Conservation (phyloP, 2,329 filamentous ascomycete genomes). For the Colletotrichum sp. region DNA sequence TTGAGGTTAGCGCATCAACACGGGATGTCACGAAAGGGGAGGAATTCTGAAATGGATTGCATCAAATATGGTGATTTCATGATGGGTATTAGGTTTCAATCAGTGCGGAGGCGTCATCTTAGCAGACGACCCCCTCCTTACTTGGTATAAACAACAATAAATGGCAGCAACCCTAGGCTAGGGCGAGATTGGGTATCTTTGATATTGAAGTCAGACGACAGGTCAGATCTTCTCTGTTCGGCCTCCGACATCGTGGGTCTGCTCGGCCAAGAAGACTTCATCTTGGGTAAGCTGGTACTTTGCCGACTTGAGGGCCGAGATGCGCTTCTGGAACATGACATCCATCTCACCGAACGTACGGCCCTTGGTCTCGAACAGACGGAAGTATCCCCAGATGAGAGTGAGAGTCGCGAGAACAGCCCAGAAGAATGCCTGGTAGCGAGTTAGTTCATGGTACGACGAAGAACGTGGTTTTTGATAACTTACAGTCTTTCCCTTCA, state of each 20-base stretch:
- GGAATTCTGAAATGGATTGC: neutral
- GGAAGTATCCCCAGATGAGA: constrained; percentile 46
- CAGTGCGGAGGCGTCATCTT: neutral
- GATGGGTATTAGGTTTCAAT: constrained; percentile 6
- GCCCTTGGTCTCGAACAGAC: constrained; percentile 49
- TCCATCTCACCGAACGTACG: constrained; percentile 52
- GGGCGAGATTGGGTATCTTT: neutral
- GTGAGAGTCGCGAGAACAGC: constrained; percentile 39
- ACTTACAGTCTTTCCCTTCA: constrained; percentile 41
- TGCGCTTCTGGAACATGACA: constrained; percentile 42
- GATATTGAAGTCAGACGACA: neutral
- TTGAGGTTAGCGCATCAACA: neutral
- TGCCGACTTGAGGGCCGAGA: constrained; percentile 43
- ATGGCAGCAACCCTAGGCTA: neutral
- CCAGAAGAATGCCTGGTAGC: constrained; percentile 46
- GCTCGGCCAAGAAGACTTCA: constrained; percentile 28
- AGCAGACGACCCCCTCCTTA: neutral
- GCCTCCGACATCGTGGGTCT: neutral
- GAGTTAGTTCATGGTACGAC: constrained; percentile 3
- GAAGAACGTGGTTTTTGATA: neutral
- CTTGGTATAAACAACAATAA: constrained; percentile 1
- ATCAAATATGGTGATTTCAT: neutral
- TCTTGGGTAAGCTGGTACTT: constrained; percentile 39
- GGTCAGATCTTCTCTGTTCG: constrained; percentile 8
- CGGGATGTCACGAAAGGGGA: neutral